Percentiles rank a stretch among this genome's conserved stretches.
phyloP scores from a whole-genome alignment of 169 alveolate species.

The Eimeria sp. region DNA sequence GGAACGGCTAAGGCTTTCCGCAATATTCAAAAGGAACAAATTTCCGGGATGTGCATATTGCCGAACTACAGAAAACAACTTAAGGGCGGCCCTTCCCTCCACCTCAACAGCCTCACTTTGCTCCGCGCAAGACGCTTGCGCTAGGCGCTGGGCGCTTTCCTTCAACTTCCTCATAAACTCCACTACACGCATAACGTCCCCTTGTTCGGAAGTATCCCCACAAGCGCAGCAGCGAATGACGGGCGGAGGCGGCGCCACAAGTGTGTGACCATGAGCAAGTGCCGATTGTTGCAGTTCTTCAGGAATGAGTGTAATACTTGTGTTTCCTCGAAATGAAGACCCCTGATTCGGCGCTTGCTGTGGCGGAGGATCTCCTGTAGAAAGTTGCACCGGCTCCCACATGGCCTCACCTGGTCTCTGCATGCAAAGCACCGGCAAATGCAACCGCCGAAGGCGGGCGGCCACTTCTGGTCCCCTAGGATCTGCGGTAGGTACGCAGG shows the following conservation, averaged over 20 bases:
- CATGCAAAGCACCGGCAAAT: conserved; percentile 46
- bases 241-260: not conserved
- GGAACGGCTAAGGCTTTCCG: conserved; percentile 28
- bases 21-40: not conserved
- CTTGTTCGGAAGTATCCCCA: not conserved
- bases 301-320: not conserved
- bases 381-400: conserved; percentile 52
- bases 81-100: conserved; percentile 29
- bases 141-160: conserved; percentile 6
- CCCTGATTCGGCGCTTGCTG: not conserved
- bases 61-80: conserved; percentile 26
- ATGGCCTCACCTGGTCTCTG: not conserved
- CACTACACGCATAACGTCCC: conserved; percentile 5
- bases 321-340: not conserved
- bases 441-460: conserved; percentile 28
- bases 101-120: not conserved
- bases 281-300: conserved; percentile 6
- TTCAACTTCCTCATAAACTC: not conserved
- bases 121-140: not conserved
- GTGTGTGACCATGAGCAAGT: not conserved
- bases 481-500: not conserved
- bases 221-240: conserved; percentile 38
- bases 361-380: not conserved
- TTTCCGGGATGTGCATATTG: conserved; percentile 52
- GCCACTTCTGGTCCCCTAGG: conserved; percentile 22